phyloP scores from a whole-genome alignment of 306 rosid species.

The Rosa rugosa region DNA sequence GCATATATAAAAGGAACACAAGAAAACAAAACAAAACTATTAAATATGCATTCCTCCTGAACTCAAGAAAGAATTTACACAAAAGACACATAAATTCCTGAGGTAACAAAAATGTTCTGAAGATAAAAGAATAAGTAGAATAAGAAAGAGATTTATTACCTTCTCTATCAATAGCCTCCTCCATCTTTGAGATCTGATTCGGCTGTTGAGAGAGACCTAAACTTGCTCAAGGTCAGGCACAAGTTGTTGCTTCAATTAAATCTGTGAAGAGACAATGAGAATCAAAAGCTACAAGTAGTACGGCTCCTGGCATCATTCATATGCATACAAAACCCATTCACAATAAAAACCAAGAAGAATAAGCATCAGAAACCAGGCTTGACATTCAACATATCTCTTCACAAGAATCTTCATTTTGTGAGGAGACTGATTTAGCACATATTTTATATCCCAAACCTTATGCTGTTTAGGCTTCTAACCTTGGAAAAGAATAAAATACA shows the following conservation, averaged over 20 bases:
- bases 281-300: constrained; percentile 64
- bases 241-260: constrained; percentile 73
- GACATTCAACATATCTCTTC: not conserved
- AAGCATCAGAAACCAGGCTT: not conserved
- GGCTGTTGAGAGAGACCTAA: constrained; percentile 55
- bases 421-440: not conserved
- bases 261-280: constrained; percentile 68
- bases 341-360: constrained; percentile 9
- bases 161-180: constrained; percentile 68
- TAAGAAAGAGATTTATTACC: constrained; percentile 38
- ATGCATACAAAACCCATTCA: constrained; percentile 43
- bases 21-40: not conserved
- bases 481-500: not conserved
- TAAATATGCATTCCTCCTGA: not conserved
- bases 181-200: constrained; percentile 50
- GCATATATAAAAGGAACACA: not conserved
- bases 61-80: not conserved
- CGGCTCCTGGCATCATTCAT: constrained; percentile 60
- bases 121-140: not conserved
- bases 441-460: not conserved
- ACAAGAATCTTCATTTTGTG: not conserved
- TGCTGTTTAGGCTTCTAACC: not conserved
- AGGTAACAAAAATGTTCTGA: not conserved
- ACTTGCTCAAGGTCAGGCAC: constrained; percentile 53
- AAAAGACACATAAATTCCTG: not conserved